Conservation (phyloP, 1,139 yeast species). For the Diutina mesorugosa region DNA sequence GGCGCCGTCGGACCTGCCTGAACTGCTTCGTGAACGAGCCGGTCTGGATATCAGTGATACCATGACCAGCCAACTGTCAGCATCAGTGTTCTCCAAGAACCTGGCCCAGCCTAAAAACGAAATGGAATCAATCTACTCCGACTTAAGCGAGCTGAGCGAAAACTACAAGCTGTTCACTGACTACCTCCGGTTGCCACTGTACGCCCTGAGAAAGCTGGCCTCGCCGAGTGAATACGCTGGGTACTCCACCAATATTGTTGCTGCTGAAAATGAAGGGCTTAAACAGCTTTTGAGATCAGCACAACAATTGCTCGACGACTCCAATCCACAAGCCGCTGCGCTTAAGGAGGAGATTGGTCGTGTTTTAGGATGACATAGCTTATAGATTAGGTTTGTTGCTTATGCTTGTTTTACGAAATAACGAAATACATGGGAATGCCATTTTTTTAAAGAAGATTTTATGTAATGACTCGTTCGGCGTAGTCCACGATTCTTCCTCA, state of each 20-base stretch:
- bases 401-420: not conserved
- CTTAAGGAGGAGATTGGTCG: not conserved
- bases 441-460: too few relatives aligned
- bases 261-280: constrained; percentile 1
- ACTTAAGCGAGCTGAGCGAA: constrained; percentile 11
- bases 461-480: not conserved
- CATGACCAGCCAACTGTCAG: constrained; percentile 10
- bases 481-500: not conserved
- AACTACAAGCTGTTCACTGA: constrained; percentile 12
- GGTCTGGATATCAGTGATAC: constrained; percentile 3
- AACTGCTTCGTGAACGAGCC: constrained; percentile 1
- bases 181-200: constrained; percentile 14
- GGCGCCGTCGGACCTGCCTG: not conserved
- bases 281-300: not conserved
- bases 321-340: not conserved
- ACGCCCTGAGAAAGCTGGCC: constrained; percentile 1
- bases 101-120: constrained; percentile 9
- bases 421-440: not conserved
- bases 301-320: not conserved
- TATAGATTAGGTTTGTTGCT: not conserved
- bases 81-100: constrained; percentile 12
- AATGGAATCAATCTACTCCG: constrained; percentile 21
- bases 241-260: not conserved
- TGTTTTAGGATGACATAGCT: not conserved
- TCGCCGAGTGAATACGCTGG: not conserved